These are phyloP conservation scores for Mycena alexandri DNA, from an alignment of 768 basidiomycete genomes.

Conservation along the genomic window DNA sequence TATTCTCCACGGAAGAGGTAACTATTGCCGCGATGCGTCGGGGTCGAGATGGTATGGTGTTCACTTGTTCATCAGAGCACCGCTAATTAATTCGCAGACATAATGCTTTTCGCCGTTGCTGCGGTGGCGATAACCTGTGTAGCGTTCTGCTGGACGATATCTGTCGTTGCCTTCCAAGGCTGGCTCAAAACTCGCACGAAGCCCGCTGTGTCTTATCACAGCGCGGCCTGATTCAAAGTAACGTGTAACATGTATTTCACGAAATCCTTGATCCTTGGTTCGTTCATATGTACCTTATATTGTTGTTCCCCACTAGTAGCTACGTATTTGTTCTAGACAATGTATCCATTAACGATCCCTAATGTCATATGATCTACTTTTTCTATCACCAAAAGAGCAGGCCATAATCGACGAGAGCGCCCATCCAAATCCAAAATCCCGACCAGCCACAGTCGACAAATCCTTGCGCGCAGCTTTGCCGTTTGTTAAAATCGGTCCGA, in stretches of 20 bases:
- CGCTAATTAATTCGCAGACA: slow-evolving; percentile 59
- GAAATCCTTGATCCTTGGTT: not conserved
- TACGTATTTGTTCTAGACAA: slow-evolving; percentile 9
- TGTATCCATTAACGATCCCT: slow-evolving; percentile 25
- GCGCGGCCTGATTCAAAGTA: slow-evolving; percentile 43
- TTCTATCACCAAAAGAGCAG: slow-evolving; percentile 35
- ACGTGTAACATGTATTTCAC: slow-evolving; percentile 5
- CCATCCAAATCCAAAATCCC: slow-evolving; percentile 90
- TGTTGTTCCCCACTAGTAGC: not conserved
- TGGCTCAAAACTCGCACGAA: slow-evolving; percentile 70
- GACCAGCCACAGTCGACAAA: slow-evolving; percentile 91
- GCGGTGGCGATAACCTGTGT: slow-evolving; percentile 89
- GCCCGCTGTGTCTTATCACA: slow-evolving; percentile 47
- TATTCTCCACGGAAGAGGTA: slow-evolving; percentile 90
- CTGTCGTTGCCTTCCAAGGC: slow-evolving; percentile 84
- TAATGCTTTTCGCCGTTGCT: slow-evolving; percentile 91
- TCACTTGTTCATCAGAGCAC: not conserved
- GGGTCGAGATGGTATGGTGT: slow-evolving; percentile 80
- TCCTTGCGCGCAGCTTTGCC: slow-evolving; percentile 89
- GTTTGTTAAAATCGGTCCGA: slow-evolving; percentile 79
- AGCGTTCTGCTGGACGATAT: slow-evolving; percentile 87
- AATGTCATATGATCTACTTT: not conserved
- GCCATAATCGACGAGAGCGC: slow-evolving; percentile 78
- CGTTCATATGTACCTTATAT: not conserved
- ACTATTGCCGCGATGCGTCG: slow-evolving; percentile 92